Conservation (phyloP, 495 filamentous ascomycete species). For the Penicillium ochrochloron region DNA sequence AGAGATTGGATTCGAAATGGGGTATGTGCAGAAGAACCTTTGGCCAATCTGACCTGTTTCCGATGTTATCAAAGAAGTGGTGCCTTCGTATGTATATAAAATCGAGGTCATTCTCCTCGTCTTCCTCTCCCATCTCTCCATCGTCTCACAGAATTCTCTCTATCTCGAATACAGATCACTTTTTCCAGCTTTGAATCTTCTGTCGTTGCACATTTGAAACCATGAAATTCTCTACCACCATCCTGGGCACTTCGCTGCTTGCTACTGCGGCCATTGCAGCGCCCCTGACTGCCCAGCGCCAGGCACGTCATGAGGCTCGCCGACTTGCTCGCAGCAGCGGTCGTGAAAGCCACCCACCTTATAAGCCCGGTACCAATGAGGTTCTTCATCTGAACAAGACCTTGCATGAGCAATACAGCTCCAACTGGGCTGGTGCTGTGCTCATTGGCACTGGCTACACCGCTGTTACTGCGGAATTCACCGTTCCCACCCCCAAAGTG, state of each 20-base stretch:
- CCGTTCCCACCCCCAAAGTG: constrained; percentile 52
- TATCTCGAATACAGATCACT: background rate
- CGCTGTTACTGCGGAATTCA: constrained; percentile 52
- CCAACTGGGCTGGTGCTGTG: constrained; percentile 61
- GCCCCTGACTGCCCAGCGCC: constrained; percentile 30
- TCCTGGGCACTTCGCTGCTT: constrained; percentile 30
- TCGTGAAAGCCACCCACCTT: constrained; percentile 30
- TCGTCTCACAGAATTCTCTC: background rate
- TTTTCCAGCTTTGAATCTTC: background rate
- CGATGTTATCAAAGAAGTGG: background rate
- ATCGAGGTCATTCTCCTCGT: background rate
- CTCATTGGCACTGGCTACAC: constrained; percentile 51
- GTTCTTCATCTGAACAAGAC: constrained; percentile 30
- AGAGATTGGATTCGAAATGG: background rate
- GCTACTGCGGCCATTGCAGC: constrained; percentile 32
- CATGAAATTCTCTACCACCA: constrained; percentile 37
- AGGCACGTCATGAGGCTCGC: constrained; percentile 22
- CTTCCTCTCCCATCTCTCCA: background rate
- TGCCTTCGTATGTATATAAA: background rate
- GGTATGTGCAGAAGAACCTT: background rate
- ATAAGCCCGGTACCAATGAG: constrained; percentile 33
- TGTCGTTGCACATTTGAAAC: constrained; percentile 7
- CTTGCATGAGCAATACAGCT: constrained; percentile 47
- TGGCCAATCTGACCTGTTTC: background rate
- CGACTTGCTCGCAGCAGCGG: constrained; percentile 1